Percentiles rank a stretch among this genome's conserved stretches.
phyloP scores from a whole-genome alignment of 148 eudicot genomes.

The Rhododendron ovatum region DNA sequence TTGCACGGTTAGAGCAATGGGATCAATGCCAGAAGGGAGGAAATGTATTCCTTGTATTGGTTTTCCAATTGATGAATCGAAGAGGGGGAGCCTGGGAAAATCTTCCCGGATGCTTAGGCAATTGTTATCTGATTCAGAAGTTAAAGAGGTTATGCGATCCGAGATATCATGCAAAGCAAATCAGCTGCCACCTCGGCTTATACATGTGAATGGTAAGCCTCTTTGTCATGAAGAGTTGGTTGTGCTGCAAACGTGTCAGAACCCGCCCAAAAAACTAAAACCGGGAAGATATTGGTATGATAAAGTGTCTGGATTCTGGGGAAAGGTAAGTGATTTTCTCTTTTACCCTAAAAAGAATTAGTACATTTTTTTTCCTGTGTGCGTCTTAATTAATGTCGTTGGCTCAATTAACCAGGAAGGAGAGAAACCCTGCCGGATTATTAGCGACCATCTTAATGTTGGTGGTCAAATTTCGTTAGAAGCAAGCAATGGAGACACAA shows the following conservation, averaged over 20 bases:
- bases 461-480: conserved; percentile 38
- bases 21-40: conserved; percentile 95
- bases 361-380: neutral
- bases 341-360: neutral
- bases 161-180: conserved; percentile 57
- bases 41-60: conserved; percentile 78
- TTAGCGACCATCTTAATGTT: conserved; percentile 44
- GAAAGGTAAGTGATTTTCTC: conserved; percentile 50
- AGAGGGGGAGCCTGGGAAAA: conserved; percentile 54
- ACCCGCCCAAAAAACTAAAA: conserved; percentile 66
- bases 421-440: conserved; percentile 70
- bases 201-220: conserved; percentile 54
- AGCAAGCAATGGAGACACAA: conserved; percentile 73
- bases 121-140: conserved; percentile 29
- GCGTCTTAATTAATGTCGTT: neutral
- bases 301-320: conserved; percentile 81
- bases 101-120: conserved; percentile 50
- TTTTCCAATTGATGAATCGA: conserved; percentile 54
- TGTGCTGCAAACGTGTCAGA: conserved; percentile 39
- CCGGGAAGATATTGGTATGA: conserved; percentile 95
- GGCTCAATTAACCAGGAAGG: conserved; percentile 59
- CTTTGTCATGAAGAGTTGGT: conserved; percentile 50
- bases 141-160: conserved; percentile 43
- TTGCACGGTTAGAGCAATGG: conserved; percentile 81
- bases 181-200: conserved; percentile 47